Evolutionary conservation across 148 eudicot species (phyloP).

Genomic region (Rhododendron williamsianum): DNA sequence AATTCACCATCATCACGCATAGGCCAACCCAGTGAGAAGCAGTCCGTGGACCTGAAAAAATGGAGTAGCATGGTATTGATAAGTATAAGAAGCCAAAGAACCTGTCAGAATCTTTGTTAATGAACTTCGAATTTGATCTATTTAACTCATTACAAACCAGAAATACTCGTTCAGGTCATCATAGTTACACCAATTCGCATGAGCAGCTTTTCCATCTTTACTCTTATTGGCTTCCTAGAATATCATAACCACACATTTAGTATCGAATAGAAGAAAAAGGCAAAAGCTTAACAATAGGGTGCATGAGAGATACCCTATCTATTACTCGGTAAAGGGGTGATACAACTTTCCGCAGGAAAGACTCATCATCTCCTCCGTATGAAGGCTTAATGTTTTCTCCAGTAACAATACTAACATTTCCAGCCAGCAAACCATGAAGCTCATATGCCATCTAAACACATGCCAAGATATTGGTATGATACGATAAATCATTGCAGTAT

Average conservation of each 20-base stretch:
- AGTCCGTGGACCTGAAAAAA: conserved; percentile 51
- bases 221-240: conserved; percentile 49
- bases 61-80: not conserved
- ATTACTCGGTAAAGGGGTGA: conserved; percentile 76
- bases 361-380: conserved; percentile 94
- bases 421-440: conserved; percentile 93
- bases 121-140: not conserved
- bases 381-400: conserved; percentile 93
- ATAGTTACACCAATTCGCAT: conserved; percentile 63
- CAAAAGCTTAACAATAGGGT: not conserved
- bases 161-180: conserved; percentile 77
- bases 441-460: conserved; percentile 89
- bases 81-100: not conserved
- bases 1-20: conserved; percentile 81
- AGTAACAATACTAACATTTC: conserved; percentile 88
- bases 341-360: conserved; percentile 78
- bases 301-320: conserved; percentile 40
- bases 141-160: conserved; percentile 32
- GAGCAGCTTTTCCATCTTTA: conserved; percentile 35
- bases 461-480: not conserved
- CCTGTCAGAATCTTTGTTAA: no score
- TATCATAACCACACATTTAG: not conserved
- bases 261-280: not conserved
- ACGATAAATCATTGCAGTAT: not conserved
- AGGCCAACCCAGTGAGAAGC: conserved; percentile 70